Base-by-base conservation (phyloP, 2,329 filamentous ascomycete species). In the Colletotrichum magnum region DNA sequence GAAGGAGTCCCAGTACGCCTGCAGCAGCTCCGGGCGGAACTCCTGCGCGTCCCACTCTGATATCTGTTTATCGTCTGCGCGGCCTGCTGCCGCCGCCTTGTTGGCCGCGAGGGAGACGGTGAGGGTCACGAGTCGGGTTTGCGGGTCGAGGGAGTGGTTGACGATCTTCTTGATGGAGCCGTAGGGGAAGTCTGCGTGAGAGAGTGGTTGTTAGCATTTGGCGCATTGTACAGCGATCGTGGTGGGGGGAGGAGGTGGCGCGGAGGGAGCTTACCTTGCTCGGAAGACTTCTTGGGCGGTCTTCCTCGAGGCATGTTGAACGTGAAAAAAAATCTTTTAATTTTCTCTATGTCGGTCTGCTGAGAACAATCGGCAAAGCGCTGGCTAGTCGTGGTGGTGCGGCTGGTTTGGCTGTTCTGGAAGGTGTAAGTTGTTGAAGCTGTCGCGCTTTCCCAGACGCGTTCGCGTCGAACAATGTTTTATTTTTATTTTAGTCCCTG, bases 31-130 rank as follows among this genome's bases (percentile, higher is more conserved):
- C 16, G 66, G 62, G 10, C 52, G 51, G 21, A 66, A 56, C 51
- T 69, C 66, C 58, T 69, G 66, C 12, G 66, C 21, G 15, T 69
- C 66, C 66, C 66, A 69, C 51, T 69, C 66, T 9, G 66, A 69
- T 7, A 69, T 13, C 32, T 36, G 32, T 9, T 66, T 50, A 12
- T 56, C 24, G 21, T 24, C 21, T 24, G 21, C 21, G 21, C 21
- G 21, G 21, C 21, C 21, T 24, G 21, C 21, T 24, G 21, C 21
- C 21, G 21, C 21, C 21, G 21, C 21, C 24, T 56, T 62, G 13
- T 39, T 45, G 36, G 32, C 50, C 26, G 60, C 60, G 36, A 47
- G 50, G 45, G 60, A 56, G 6, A 65, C 66, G 16, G 57, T 66
- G 26, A 69, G 50, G 18, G 66, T 66, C 18, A 69, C 66, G 5